Base-by-base conservation (phyloP, 2,329 filamentous ascomycete genomes). In the Incumbomyces lentus region DNA sequence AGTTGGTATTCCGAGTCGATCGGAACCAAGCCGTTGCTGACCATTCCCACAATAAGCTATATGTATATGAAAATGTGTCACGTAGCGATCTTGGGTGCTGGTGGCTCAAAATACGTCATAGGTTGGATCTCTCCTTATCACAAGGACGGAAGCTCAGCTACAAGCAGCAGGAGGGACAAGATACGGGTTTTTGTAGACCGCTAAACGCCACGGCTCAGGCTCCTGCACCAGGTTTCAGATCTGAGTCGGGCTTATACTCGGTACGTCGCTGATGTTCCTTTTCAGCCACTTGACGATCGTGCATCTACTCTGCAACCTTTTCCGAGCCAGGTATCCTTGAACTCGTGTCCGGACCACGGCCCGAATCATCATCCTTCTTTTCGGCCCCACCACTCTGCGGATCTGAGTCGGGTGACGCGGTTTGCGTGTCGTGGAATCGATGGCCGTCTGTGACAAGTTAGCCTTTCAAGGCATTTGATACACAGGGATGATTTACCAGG, bases 351-450 rank as follows among this genome's bases (percentile, higher is more conserved):
- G 13, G 18, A 14, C 26, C 16, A 10, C 8, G 3, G 13, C 13
- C 31, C 33, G 19, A 12, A 7, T 17, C 12, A 7, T 17, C 12
- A 7, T 3, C 11, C 14, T 35, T 34, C 13, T 36, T 19, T 14
- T 14, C 39, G 22, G 10, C 39, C 13, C 22, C 41, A 19, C 22
- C 17, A 29, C 13, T 7, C 29, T 18, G 19, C 10, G 40, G 38
- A n/a, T n/a, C 22, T 3, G 19, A 10, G 8, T 17, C 22, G 14
- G 16, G 10, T 3, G 10, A 2, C 3, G 16, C 16, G n/a, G 31
- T 19, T 14, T 18, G 8, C 6, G 41, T 44, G 8, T 92, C 18
- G 90, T 90, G 60, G 79, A 81, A 64, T 67, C 79, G 4, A 62
- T 92, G 46, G 82, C 82, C 0, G 84, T 92, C 11, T 76, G 79